Base-by-base conservation (phyloP, 257 asterid genomes). In the Plantago major region DNA sequence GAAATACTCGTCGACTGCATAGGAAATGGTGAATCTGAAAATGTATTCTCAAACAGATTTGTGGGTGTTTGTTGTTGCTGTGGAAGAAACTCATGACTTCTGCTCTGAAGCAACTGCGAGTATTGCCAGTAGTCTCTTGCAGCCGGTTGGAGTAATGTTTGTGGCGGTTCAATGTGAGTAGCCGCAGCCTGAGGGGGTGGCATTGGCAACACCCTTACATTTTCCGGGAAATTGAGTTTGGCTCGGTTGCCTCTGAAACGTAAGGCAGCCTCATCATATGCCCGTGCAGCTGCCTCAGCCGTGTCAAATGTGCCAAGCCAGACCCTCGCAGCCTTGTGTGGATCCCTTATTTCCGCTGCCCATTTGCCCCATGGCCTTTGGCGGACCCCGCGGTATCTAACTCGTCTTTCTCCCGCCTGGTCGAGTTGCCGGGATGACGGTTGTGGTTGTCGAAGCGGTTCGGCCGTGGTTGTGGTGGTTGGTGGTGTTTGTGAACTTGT, bases 221-320 rank as follows among this genome's bases (percentile, higher is more conserved):
- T 73, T 58, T 91, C 96, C 0, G 98, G 98, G 79, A 91, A 91
- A 45, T 91, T 91, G 47, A 91, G 92, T 44, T 88, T 88, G 7
- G 98, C 98, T 67, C 88, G 82, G 70, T 74, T 84, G 47, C 98
- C 98, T 45, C 98, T 64, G 77, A 88, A 88, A 1, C 88, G 79
- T 1, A 91, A 75, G 45, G 98, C 98, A 0, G 95, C 96, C 56
- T 91, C 95, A 63, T 91, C 98, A 61, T 91, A 88, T 9, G 98
- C 98, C 63, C 77, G 49, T 63, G 98, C 98, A 26, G 98, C 98
- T 14, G 92, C 89, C 62, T 91, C 98, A 0, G 98, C 98, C 0
- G 96, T 88, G 22, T 91, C 94, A 50, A 91, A 91, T 47, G 98
- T 91, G 33, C 98, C 98, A 30, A 91, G 73, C 96, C 98, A 91